These are phyloP conservation scores for Didymella pomorum DNA, from an alignment of 2,329 filamentous ascomycete genomes.

Conservation along the genomic window DNA sequence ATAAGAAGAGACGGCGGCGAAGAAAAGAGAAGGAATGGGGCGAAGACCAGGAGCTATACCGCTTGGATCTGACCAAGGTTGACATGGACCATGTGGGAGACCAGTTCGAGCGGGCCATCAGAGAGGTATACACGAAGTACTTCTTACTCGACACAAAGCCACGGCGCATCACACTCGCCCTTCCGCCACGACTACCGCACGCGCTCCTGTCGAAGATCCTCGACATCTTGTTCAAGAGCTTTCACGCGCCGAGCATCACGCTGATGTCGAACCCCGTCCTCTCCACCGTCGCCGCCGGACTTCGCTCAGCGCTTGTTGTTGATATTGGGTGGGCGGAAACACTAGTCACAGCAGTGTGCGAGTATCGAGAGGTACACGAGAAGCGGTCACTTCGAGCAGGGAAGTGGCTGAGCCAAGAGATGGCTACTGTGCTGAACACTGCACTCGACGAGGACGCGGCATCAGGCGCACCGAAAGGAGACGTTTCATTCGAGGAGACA, in stretches of 20 bases:
- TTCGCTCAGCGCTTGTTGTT: slow-evolving; percentile 84
- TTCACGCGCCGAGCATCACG: slow-evolving; percentile 81
- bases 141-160: slow-evolving; percentile 76
- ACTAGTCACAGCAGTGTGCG: slow-evolving; percentile 83
- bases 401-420: slow-evolving; percentile 72
- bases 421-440: slow-evolving; percentile 69
- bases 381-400: slow-evolving; percentile 77
- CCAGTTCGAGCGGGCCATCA: slow-evolving; percentile 81
- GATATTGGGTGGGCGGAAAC: slow-evolving; percentile 96
- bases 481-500: slow-evolving; percentile 73
- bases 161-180: slow-evolving; percentile 74
- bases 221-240: slow-evolving; percentile 80
- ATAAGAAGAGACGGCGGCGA: slow-evolving; percentile 58
- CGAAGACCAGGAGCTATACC: slow-evolving; percentile 76
- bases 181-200: slow-evolving; percentile 80
- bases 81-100: slow-evolving; percentile 85
- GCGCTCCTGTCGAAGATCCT: slow-evolving; percentile 78
- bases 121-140: slow-evolving; percentile 83
- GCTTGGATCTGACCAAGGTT: slow-evolving; percentile 72
- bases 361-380: slow-evolving; percentile 82
- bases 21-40: slow-evolving; percentile 66
- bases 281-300: slow-evolving; percentile 77
- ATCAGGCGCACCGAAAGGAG: slow-evolving; percentile 32
- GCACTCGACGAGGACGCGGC: slow-evolving; percentile 48
- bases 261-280: slow-evolving; percentile 81